These are phyloP conservation scores for Peniophora sp. DNA, from an alignment of 1,284 basidiomycete species.

Conservation along the genomic window DNA sequence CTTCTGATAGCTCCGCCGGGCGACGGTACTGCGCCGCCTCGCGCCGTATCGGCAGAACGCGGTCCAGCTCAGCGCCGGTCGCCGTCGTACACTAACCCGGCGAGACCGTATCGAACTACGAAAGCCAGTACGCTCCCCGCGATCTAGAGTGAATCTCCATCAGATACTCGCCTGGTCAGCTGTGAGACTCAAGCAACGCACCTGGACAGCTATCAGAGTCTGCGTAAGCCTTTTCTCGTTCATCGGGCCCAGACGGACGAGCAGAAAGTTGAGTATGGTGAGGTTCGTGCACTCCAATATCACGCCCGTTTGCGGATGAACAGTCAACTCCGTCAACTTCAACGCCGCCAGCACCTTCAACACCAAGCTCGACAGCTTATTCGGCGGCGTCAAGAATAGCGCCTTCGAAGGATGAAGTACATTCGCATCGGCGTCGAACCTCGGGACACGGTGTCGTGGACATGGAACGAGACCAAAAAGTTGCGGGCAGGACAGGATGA, in stretches of 20 bases:
- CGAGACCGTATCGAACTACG: conserved; percentile 79
- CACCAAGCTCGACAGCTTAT: conserved; percentile 40
- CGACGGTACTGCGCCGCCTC: too few species aligned
- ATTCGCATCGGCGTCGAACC: conserved; percentile 70
- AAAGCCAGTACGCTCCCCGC: conserved; percentile 75
- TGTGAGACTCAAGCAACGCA: conserved; percentile 20
- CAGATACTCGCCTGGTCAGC: background rate
- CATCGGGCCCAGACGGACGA: conserved; percentile 77
- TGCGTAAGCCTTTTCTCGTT: conserved; percentile 70
- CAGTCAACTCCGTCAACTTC: conserved; percentile 60
- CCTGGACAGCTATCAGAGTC: conserved; percentile 68
- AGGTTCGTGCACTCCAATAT: conserved; percentile 76
- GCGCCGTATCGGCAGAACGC: too few species aligned
- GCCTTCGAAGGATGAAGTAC: conserved; percentile 70
- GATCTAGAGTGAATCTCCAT: conserved; percentile 31
- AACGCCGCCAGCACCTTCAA: conserved; percentile 55
- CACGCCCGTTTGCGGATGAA: conserved; percentile 42
- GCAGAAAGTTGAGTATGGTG: conserved; percentile 80
- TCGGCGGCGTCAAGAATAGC: conserved; percentile 50
- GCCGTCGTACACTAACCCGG: conserved; percentile 83
- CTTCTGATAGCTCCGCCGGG: too few species aligned
- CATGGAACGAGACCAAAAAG: conserved; percentile 91
- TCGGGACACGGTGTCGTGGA: conserved; percentile 89
- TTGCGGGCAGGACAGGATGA: conserved; percentile 90
- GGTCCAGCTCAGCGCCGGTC: conserved; percentile 52